Evolutionary conservation across 495 filamentous ascomycete species (phyloP), one percentile per base, ranked within the genome.

Genomic region (Talaromyces trachyspermus): DNA sequence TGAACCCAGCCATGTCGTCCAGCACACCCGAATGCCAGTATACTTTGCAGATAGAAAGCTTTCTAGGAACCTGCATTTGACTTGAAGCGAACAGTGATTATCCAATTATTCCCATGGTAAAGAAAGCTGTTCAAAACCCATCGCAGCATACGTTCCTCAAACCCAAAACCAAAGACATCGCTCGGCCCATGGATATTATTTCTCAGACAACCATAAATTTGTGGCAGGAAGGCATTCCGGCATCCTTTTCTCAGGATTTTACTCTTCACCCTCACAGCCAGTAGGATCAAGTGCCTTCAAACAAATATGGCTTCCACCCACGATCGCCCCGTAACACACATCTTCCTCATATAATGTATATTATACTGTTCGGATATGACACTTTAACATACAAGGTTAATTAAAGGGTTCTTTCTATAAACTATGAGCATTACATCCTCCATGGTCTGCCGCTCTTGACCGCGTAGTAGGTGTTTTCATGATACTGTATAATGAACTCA

Each of bases 31-130:
- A 9, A 35, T 56, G n/a, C 54, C 64, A 2, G 66, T 69, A 0
- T 63, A 56, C 47, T 69, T 69, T 37, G 41, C 41, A 5, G 46
- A 55, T 69, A 14, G 54, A 62, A 23, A 10, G 47, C 3, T 44
- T 51, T 10, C 51, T 59, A 6, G 56, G 60, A 0, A 30, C 55
- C 6, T 61, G 53, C 18, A 50, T 58, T 20, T 70, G 60, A 59
- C 51, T 70, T 14, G 67, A 70, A 25, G 65, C 65, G 4, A 65
- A 65, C 10, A 52, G 49, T 2, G 54, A 57, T 32, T 59, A 60
- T 3, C 54, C 61, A 1, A 58, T 68, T 10, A 55, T 61, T 36
- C 18, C 57, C n/a, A 65, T 69, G 58, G 40, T 51, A 10, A 56
- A 30, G 47, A 35, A 26, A 18, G 39, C 38, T 2, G 47, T 49